Conservation (phyloP, 2,329 filamentous ascomycete species). For the Clarireedia homoeocarpa region DNA sequence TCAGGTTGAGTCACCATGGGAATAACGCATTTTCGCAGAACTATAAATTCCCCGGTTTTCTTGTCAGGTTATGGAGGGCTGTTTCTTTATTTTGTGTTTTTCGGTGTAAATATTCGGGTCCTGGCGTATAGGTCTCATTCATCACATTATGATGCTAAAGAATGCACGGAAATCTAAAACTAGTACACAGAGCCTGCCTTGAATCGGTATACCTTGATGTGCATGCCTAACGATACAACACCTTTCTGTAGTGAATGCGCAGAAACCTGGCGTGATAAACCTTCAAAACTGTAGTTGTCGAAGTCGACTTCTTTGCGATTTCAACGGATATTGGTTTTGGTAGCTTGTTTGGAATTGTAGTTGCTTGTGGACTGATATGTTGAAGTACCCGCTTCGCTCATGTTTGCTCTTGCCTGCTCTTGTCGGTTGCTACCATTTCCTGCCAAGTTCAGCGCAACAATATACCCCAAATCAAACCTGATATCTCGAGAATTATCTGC, state of each 20-base stretch:
- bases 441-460: not conserved
- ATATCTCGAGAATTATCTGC: not conserved
- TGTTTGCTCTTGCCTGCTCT: no score
- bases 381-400: no score
- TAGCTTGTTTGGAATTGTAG: no score
- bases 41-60: constrained; percentile 8
- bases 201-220: no score
- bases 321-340: no score
- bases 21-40: constrained; percentile 1
- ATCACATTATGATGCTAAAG: constrained; percentile 8
- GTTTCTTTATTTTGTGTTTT: constrained; percentile 12
- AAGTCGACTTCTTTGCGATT: no score
- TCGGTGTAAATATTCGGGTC: constrained; percentile 28
- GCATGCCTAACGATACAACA: no score
- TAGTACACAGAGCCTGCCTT: not conserved
- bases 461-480: not conserved
- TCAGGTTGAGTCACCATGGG: constrained; percentile 5
- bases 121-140: constrained; percentile 21
- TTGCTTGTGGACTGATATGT: no score
- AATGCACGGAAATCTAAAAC: constrained; percentile 8
- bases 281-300: no score
- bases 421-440: not conserved
- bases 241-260: no score
- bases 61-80: constrained; percentile 22
- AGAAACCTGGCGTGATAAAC: no score